Conservation (phyloP, 805 yeast genomes). For the Cyberlindnera mycetangii region DNA sequence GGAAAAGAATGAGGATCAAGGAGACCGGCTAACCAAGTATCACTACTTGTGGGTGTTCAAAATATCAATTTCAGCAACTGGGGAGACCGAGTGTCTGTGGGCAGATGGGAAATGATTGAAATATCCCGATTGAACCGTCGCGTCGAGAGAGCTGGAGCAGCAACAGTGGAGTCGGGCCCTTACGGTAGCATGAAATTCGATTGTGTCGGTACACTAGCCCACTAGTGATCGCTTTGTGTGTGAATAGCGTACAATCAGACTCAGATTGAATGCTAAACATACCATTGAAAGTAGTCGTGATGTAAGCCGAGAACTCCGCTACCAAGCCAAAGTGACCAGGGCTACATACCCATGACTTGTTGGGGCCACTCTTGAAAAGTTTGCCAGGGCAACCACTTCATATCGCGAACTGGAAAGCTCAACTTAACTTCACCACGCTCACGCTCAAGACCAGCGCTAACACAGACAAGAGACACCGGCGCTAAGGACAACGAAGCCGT, state of each 20-base stretch:
- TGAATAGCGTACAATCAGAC: too few species aligned
- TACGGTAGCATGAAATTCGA: too few species aligned
- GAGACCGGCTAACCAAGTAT: too few species aligned
- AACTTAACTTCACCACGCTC: neutral
- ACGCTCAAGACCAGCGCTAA: neutral
- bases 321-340: too few species aligned
- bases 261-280: too few species aligned
- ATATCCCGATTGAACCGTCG: slow-evolving; percentile 3
- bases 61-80: too few species aligned
- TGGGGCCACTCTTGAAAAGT: neutral
- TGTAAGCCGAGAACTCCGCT: too few species aligned
- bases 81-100: slow-evolving; percentile 5
- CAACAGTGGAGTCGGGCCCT: neutral
- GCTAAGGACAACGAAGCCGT: neutral
- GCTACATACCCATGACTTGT: neutral
- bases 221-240: too few species aligned
- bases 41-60: too few species aligned
- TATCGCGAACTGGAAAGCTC: neutral
- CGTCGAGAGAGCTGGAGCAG: neutral
- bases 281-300: too few species aligned
- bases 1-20: too few species aligned
- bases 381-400: slow-evolving; percentile 1
- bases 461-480: neutral
- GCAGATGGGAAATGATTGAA: neutral
- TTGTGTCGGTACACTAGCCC: too few species aligned